phyloP scores from a whole-genome alignment of 495 filamentous ascomycete species.

The Hypoxylon lenormandii region DNA sequence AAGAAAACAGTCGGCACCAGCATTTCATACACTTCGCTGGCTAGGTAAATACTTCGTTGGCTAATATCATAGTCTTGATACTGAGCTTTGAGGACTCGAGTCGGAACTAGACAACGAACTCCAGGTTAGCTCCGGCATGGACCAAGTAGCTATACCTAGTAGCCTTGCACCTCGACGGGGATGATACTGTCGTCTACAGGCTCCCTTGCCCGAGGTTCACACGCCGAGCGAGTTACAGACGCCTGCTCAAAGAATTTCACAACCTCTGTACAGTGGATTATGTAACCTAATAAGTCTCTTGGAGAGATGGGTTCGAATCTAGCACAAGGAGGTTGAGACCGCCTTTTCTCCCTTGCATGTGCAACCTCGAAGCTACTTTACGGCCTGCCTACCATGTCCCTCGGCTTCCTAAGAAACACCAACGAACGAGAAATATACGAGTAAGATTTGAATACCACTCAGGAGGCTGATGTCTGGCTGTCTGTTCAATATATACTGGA shows the following conservation, averaged over 20 bases:
- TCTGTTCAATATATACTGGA: too few species aligned
- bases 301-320: too few species aligned
- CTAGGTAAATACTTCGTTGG: slow-evolving; percentile 49
- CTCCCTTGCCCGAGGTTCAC: slow-evolving; percentile 52
- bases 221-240: slow-evolving; percentile 53
- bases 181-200: slow-evolving; percentile 40
- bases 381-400: too few species aligned
- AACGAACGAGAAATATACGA: too few species aligned
- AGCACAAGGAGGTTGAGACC: too few species aligned
- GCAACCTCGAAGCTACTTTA: too few species aligned
- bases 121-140: slow-evolving; percentile 54
- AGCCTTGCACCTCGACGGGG: slow-evolving; percentile 55
- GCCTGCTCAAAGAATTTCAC: slow-evolving; percentile 51
- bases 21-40: slow-evolving; percentile 50
- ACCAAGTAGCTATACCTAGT: slow-evolving; percentile 61
- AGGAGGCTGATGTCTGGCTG: too few species aligned
- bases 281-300: too few species aligned
- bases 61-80: slow-evolving; percentile 39
- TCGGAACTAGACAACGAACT: slow-evolving; percentile 59
- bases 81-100: slow-evolving; percentile 52
- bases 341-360: too few species aligned
- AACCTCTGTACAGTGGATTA: too few species aligned
- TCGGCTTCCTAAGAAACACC: too few species aligned
- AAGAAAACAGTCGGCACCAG: slow-evolving; percentile 50
- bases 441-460: too few species aligned